These are phyloP conservation scores for Colletotrichum aenigma DNA, from an alignment of 2,329 filamentous ascomycete species.

Conservation along the genomic window DNA sequence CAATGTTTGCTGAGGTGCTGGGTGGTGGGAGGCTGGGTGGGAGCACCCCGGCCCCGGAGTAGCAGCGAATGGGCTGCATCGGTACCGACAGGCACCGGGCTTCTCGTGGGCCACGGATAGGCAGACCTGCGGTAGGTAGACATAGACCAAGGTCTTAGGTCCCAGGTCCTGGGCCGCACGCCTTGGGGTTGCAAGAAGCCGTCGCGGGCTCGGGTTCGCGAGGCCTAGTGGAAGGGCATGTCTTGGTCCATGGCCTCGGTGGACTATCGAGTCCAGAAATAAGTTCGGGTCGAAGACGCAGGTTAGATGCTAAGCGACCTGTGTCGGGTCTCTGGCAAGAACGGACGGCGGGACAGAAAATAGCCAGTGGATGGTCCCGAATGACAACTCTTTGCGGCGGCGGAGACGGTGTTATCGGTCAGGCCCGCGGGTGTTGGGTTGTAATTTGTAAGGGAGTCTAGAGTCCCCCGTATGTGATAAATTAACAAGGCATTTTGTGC, in stretches of 20 bases:
- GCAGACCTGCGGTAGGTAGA: not conserved
- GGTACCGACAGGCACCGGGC: not conserved
- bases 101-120: not conserved
- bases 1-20: constrained; percentile 2
- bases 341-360: not conserved
- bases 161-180: not conserved
- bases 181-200: not conserved
- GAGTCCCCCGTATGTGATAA: not conserved
- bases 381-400: not conserved
- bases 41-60: constrained; percentile 1
- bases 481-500: not conserved
- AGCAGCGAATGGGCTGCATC: not conserved
- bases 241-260: not conserved
- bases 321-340: not conserved
- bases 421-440: not conserved
- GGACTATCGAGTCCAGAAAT: not conserved
- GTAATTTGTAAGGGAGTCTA: not conserved
- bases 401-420: not conserved
- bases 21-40: not conserved
- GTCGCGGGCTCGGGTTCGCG: not conserved
- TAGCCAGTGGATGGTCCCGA: not conserved
- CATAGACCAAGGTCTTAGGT: not conserved
- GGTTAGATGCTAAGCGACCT: not conserved
- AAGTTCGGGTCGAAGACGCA: not conserved
- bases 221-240: not conserved